A percentile compares a stretch with the other conserved stretches of the same genome.
Evolutionary conservation across 2,329 filamentous ascomycete species (phyloP).

Genomic region (Mollisia scopiformis): DNA sequence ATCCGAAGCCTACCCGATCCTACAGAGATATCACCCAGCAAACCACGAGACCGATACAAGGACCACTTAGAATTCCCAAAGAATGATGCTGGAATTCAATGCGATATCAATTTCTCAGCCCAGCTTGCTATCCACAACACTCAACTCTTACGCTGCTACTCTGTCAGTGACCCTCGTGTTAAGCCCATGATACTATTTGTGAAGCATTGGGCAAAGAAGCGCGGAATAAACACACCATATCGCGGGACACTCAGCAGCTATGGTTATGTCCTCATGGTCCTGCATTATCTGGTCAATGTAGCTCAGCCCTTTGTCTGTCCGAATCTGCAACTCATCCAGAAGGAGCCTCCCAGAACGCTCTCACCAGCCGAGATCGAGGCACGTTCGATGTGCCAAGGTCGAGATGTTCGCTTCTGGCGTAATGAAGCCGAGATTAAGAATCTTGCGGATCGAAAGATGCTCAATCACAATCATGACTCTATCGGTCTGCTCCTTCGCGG

Average conservation of each 20-base stretch:
- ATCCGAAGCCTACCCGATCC: slow-evolving; percentile 37
- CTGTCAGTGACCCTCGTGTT: slow-evolving; percentile 76
- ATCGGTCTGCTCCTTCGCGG: slow-evolving; percentile 74
- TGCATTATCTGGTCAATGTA: slow-evolving; percentile 88
- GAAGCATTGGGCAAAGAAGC: slow-evolving; percentile 86
- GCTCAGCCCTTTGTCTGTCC: slow-evolving; percentile 80
- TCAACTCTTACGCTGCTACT: slow-evolving; percentile 79
- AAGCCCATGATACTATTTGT: slow-evolving; percentile 80
- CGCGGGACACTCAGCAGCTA: slow-evolving; percentile 87
- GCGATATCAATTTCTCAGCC: slow-evolving; percentile 90
- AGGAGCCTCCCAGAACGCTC: slow-evolving; percentile 46
- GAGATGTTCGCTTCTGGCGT: slow-evolving; percentile 77
- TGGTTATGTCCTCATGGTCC: slow-evolving; percentile 88
- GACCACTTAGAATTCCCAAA: slow-evolving; percentile 78
- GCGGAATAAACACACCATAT: slow-evolving; percentile 86
- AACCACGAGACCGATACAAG: slow-evolving; percentile 55
- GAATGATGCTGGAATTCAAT: slow-evolving; percentile 77
- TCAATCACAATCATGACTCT: slow-evolving; percentile 71
- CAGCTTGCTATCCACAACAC: slow-evolving; percentile 85
- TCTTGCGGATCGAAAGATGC: slow-evolving; percentile 57
- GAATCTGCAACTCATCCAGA: slow-evolving; percentile 71
- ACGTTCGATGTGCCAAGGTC: slow-evolving; percentile 58
- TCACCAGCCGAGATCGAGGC: slow-evolving; percentile 44
- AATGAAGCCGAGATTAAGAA: slow-evolving; percentile 70
- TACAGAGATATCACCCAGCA: slow-evolving; percentile 50